A percentile compares a stretch with the other conserved stretches of the same genome.
These are phyloP conservation scores for Syzygium grande DNA, from an alignment of 345 rosid species.

Conservation along the genomic window DNA sequence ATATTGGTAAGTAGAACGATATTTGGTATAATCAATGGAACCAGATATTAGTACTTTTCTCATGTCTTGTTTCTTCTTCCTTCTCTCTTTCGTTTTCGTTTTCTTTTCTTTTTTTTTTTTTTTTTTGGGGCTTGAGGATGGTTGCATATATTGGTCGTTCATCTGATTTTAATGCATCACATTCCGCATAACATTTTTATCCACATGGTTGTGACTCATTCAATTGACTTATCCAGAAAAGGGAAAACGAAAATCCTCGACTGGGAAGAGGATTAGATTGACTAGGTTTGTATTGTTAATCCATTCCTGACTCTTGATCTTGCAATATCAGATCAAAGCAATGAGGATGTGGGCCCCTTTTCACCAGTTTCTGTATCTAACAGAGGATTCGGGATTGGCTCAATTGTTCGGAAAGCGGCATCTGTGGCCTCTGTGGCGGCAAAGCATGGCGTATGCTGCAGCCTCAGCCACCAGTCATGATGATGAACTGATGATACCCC, in stretches of 20 bases:
- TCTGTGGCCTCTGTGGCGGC: constrained; percentile 91
- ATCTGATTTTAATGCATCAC: background rate
- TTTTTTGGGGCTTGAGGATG: background rate
- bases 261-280: background rate
- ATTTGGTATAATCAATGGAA: background rate
- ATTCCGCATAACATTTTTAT: background rate
- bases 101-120: background rate
- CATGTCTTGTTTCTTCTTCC: background rate
- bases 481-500: constrained; percentile 77
- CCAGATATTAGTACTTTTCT: background rate
- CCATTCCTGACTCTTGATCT: constrained; percentile 8
- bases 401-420: constrained; percentile 82
- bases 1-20: background rate
- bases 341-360: constrained; percentile 65
- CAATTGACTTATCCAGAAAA: background rate
- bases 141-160: background rate
- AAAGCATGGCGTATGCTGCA: constrained; percentile 92
- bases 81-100: no score
- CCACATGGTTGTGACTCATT: background rate
- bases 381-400: constrained; percentile 73
- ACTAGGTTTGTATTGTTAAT: constrained; percentile 2
- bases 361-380: constrained; percentile 67
- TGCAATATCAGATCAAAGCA: constrained; percentile 78
- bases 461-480: constrained; percentile 61
- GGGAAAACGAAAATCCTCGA: background rate